Evolutionary conservation across 2,329 filamentous ascomycete species (phyloP), one percentile per base, ranked within the genome.

Genomic region (Aspergillus tamarii): DNA sequence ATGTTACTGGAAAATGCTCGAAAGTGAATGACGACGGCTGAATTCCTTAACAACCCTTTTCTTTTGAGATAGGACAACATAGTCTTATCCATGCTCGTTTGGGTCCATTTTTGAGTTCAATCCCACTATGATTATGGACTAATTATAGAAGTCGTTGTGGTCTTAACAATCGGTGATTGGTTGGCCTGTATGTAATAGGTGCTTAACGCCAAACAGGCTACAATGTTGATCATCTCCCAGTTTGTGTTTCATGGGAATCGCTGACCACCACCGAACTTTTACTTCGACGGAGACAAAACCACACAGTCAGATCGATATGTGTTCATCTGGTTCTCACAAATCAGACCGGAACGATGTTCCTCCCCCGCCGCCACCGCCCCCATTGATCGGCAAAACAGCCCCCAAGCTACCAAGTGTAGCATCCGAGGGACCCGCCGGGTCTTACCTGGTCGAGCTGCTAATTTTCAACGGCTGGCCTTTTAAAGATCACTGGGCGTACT

Each of bases 401-500:
- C 46, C 46, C 46, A 50, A 50, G 14, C 46, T 3, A 4, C 46
- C 26, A 50, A 19, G 1, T 10, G 46, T 30, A 50, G 46, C 26
- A 50, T 50, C 46, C 12, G 23, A 14, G 46, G 62, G 60, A 10
- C 57, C 66, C 19, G 14, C 48, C 1, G 67, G 67, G 0, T 65
- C 70, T 6, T 70, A 73, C 43, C 48, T 76, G 4, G 62, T 77
- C 19, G 70, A 77, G 34, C 59, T 78, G 7, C 50, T 77, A 16
- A 71, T 70, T 26, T 76, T 63, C 65, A 78, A 72, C 57, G 77
- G 77, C 19, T 26, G 57, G 0, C 76, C 74, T 0, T 79, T 77
- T 67, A 76, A 75, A 50, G 72, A 79, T 57, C 75, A 79, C 66
- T 79, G 76, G 76, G 73, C 73, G 1, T 78, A 76, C 54, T 79